phyloP scores from a whole-genome alignment of 208 protist species.

The Zelonia costaricensis region DNA sequence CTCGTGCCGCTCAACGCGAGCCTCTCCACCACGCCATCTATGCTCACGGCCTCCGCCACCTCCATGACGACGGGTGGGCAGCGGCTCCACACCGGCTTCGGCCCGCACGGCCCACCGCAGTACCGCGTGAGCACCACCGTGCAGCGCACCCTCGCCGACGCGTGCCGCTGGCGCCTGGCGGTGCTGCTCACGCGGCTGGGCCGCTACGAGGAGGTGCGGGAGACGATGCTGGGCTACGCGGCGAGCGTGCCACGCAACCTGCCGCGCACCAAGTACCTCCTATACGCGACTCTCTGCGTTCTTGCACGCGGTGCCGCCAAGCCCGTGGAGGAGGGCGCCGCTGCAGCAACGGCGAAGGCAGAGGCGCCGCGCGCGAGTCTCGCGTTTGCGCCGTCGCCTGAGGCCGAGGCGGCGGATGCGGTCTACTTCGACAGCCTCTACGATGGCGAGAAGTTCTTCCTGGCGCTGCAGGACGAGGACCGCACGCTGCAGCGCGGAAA shows the following conservation, averaged over 20 bases:
- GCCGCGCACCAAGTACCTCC: slow-evolving; percentile 48
- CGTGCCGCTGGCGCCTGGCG: slow-evolving; percentile 54
- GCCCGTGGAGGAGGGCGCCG: not conserved
- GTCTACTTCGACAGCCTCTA: slow-evolving; percentile 79
- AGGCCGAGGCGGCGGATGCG: slow-evolving; percentile 21
- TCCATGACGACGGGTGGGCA: not conserved
- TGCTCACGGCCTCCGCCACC: not conserved
- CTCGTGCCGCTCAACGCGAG: not conserved
- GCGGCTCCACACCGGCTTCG: not conserved
- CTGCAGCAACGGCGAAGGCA: not conserved
- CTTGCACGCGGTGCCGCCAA: slow-evolving; percentile 42
- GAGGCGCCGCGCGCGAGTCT: slow-evolving; percentile 9
- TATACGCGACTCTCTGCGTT: slow-evolving; percentile 60
- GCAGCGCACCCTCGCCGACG: slow-evolving; percentile 46
- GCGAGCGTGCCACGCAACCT: slow-evolving; percentile 12
- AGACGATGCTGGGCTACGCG: slow-evolving; percentile 27
- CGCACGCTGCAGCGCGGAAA: slow-evolving; percentile 70
- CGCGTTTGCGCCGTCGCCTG: not conserved
- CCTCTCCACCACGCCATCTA: not conserved
- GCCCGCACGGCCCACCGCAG: slow-evolving; percentile 5
- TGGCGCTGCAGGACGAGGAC: slow-evolving; percentile 67
- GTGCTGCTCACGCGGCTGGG: slow-evolving; percentile 43
- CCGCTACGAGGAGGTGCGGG: slow-evolving; percentile 50
- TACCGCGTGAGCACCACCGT: slow-evolving; percentile 25
- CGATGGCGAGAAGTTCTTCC: slow-evolving; percentile 60